A percentile compares a stretch with the other conserved stretches of the same genome.
phyloP scores from a whole-genome alignment of 1,284 basidiomycete species.

The Ceratobasidium sp. region DNA sequence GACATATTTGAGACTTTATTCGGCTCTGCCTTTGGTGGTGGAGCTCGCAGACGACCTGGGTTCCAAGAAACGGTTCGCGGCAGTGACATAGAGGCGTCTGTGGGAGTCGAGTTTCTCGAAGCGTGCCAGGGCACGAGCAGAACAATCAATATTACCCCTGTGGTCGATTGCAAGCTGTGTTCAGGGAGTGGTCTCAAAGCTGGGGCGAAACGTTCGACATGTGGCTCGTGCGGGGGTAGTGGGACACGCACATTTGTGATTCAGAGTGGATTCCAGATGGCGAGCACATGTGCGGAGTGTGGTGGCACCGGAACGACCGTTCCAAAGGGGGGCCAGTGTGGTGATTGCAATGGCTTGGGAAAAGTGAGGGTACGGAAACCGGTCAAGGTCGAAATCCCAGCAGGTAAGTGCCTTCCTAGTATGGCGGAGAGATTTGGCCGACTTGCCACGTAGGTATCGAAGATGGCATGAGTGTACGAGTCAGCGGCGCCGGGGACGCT shows the following conservation, averaged over 20 bases:
- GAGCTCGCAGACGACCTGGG: constrained; percentile 59
- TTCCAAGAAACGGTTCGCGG: constrained; percentile 71
- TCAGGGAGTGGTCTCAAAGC: constrained; percentile 87
- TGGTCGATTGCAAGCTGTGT: constrained; percentile 88
- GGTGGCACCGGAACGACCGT: constrained; percentile 85
- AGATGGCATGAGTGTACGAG: constrained; percentile 93
- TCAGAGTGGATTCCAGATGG: constrained; percentile 97
- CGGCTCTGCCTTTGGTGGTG: constrained; percentile 69
- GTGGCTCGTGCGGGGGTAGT: constrained; percentile 84
- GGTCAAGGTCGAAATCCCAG: constrained; percentile 86
- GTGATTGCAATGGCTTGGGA: constrained; percentile 86
- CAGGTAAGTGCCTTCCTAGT: constrained; percentile 66
- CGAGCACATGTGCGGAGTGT: constrained; percentile 88
- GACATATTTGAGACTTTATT: constrained; percentile 94
- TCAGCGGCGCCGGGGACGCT: constrained; percentile 87
- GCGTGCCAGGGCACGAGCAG: constrained; percentile 90
- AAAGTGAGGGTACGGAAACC: constrained; percentile 84
- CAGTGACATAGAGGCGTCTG: constrained; percentile 82
- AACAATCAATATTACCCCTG: constrained; percentile 81
- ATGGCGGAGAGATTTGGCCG: constrained; percentile 2
- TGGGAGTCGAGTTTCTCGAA: constrained; percentile 89
- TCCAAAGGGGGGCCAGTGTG: constrained; percentile 83
- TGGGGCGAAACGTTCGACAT: constrained; percentile 86
- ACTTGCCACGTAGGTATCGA: constrained; percentile 75
- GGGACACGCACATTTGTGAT: constrained; percentile 93